phyloP scores from a whole-genome alignment of 2,329 filamentous ascomycete species.

The Monosporascus sp. region DNA sequence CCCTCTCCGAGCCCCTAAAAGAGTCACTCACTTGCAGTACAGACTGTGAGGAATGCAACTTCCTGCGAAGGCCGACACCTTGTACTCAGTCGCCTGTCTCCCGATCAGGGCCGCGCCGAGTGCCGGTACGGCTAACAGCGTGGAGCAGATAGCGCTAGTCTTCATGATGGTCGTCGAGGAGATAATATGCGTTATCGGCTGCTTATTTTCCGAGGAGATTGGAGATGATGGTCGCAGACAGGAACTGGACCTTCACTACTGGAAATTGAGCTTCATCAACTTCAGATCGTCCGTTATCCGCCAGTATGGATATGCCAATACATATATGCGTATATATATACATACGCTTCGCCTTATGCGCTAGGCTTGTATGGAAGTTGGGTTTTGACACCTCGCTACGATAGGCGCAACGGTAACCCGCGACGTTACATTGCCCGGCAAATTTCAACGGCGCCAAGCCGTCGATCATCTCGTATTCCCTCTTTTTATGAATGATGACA shows the following conservation, averaged over 20 bases:
- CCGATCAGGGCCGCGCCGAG: slow-evolving; percentile 10
- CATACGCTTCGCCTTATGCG: background rate
- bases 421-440: background rate
- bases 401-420: background rate
- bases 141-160: slow-evolving; percentile 8
- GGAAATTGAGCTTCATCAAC: background rate
- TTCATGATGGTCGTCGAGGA: slow-evolving; percentile 9
- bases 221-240: background rate
- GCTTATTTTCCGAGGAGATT: background rate
- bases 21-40: slow-evolving; percentile 11
- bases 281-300: too few species aligned
- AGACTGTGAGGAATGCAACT: slow-evolving; percentile 19
- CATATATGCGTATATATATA: background rate
- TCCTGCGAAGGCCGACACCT: slow-evolving; percentile 14
- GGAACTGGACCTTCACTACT: background rate
- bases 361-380: background rate
- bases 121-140: slow-evolving; percentile 10
- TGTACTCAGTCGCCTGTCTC: slow-evolving; percentile 8
- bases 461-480: background rate
- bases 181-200: background rate
- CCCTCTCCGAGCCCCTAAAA: background rate
- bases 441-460: background rate
- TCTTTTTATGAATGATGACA: background rate
- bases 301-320: background rate
- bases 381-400: background rate